Base-by-base conservation (phyloP, 306 rosid species). In the Corylus avellana region DNA sequence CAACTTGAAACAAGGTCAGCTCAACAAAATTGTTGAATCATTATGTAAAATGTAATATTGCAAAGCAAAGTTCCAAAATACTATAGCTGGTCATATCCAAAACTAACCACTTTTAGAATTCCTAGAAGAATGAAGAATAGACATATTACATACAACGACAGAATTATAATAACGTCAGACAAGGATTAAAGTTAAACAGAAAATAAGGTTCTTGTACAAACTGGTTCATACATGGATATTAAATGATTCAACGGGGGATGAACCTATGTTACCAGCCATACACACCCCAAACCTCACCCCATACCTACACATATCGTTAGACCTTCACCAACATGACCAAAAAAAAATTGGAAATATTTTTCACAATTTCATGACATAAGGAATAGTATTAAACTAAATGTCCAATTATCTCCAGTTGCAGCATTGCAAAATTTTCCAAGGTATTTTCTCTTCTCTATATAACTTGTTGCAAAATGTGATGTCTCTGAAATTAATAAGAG, bases 371-470 rank as follows among this genome's bases (percentile, higher is more conserved):
- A 70, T 51, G 53, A 64, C 49, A 37, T 27, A 22, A 17, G 14
- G 66, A 79, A 9, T 55, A 35, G 49, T 9, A 27, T 27, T 62
- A 64, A 49, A n/a, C 73, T 76, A 46, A 46, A 59, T 17, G 27
- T 22, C 49, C 66, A 62, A 71, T 76, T 71, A 72, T 71, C 25
- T 50, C 64, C 20, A 77, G 25, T 48, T 32, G 47, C 70, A 63
- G 20, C n/a, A 32, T 14, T 29, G 70, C 20, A 13, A 57, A n/a
- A 20, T 57, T 32, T 63, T 13, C 70, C 32, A 25, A 12, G 47
- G 46, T 56, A 61, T 47, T 63, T 70, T 78, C 78, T 70, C 13
- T 5, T 63, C 35, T 32, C 20, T 14, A 63, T 50, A 73, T 13
- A 39, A 62, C n/a, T 61, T 59, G 25, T 35, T 39, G 1, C 20